Evolutionary conservation across 2,329 filamentous ascomycete genomes (phyloP), one percentile per base, ranked within the genome.

Genomic region (Aspergillus eucalypticola): DNA sequence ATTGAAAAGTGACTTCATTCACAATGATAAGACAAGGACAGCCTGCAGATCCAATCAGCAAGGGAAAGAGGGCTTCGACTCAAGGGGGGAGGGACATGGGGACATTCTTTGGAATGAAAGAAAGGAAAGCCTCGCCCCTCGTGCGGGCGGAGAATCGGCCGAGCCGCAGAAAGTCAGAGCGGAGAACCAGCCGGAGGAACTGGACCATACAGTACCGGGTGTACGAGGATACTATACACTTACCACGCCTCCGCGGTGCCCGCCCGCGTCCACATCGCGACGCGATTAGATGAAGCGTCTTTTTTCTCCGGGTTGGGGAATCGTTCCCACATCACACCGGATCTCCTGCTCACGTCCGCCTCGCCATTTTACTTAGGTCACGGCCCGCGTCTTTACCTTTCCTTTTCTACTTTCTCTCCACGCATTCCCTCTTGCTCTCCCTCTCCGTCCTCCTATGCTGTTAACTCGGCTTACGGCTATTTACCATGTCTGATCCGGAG

Each of bases 401-500:
- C 51, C 50, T 35, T 35, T 35, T 6, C 39, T 29, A 54, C 39
- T 56, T 55, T 55, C 56, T 59, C 32, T 66, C n/a, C 8, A 15
- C 13, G 21, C 15, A 5, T 57, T 23, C 59, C 39, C 42, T 49
- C 59, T 49, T 57, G 19, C n/a, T 50, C 54, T 48, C 52, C 38
- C 25, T 57, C 19, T 60, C 49, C 60, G 57, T 42, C 27, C 32
- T 53, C 62, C 58, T 57, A 61, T 61, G 59, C 58, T 61, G 50
- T 56, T 57, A 63, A 67, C 64, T 59, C 64, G 38, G 62, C 59
- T 61, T 51, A 56, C 66, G 59, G 35, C 58, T 54, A 57, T 60
- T 54, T 55, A 72, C 59, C 58, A 77, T 77, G 75, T 72, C 73
- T 70, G 72, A 76, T 56, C 69, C 64, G 62, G 74, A 76, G 64